Evolutionary conservation across 495 filamentous ascomycete species (phyloP).

Genomic region (Penicillium cinerascens): DNA sequence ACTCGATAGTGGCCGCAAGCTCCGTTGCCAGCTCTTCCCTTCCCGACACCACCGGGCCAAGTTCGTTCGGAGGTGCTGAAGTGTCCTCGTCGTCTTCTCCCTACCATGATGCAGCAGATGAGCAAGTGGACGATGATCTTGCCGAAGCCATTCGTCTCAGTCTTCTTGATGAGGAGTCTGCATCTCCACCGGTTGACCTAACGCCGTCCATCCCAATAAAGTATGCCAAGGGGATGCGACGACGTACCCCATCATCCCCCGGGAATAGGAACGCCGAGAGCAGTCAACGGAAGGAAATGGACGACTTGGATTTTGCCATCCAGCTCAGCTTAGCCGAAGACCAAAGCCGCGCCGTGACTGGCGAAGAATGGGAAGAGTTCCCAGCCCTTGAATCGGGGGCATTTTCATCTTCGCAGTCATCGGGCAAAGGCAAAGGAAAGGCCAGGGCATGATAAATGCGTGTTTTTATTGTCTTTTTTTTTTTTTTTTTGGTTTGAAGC

Average conservation of each 20-base stretch:
- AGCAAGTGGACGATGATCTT: slow-evolving; percentile 69
- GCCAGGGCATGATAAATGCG: slow-evolving; percentile 31
- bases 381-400: slow-evolving; percentile 48
- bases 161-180: slow-evolving; percentile 51
- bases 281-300: slow-evolving; percentile 51
- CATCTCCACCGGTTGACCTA: slow-evolving; percentile 18
- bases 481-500: neutral
- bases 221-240: slow-evolving; percentile 39
- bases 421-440: slow-evolving; percentile 39
- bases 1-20: slow-evolving; percentile 42
- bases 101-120: slow-evolving; percentile 41
- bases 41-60: slow-evolving; percentile 38
- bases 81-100: slow-evolving; percentile 41
- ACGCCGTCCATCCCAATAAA: slow-evolving; percentile 51
- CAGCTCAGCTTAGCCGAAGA: slow-evolving; percentile 83
- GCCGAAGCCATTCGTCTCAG: slow-evolving; percentile 78
- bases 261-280: slow-evolving; percentile 28
- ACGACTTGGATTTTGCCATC: slow-evolving; percentile 81
- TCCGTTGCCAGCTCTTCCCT: slow-evolving; percentile 44
- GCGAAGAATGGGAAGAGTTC: slow-evolving; percentile 51
- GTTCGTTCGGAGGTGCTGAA: slow-evolving; percentile 50
- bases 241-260: slow-evolving; percentile 17
- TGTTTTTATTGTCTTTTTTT: slow-evolving; percentile 19
- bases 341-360: slow-evolving; percentile 43
- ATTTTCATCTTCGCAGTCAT: slow-evolving; percentile 42